Percentiles rank a stretch among this genome's conserved stretches.
Conservation (phyloP, 2,329 filamentous ascomycete species). For the Ophiostoma angusticollis region DNA sequence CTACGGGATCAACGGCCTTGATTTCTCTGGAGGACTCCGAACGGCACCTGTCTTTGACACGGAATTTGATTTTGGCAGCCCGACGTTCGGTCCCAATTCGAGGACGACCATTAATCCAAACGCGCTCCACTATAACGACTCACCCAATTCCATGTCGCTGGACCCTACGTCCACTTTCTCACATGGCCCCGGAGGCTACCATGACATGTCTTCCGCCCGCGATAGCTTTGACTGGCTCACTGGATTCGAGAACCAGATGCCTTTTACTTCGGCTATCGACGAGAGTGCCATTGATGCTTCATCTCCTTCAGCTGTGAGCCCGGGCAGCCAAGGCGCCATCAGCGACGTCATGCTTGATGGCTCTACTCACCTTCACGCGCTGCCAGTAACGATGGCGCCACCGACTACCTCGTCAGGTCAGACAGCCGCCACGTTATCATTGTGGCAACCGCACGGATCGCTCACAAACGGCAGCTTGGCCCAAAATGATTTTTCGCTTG, state of each 20-base stretch:
- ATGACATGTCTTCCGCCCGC: constrained; percentile 27
- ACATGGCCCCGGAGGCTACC: constrained; percentile 20
- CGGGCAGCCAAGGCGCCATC: constrained; percentile 79
- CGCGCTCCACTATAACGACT: constrained; percentile 68
- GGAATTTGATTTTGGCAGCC: constrained; percentile 57
- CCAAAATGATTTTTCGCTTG: constrained; percentile 58
- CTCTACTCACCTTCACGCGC: constrained; percentile 39
- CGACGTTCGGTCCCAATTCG: constrained; percentile 57
- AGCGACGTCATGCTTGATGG: constrained; percentile 88
- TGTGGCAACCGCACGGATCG: constrained; percentile 58
- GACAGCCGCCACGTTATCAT: constrained; percentile 23
- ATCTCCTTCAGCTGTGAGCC: constrained; percentile 91
- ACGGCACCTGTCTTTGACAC: constrained; percentile 58
- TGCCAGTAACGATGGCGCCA: constrained; percentile 30
- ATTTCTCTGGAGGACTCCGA: constrained; percentile 55
- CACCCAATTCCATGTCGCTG: constrained; percentile 52
- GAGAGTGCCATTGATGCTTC: constrained; percentile 84
- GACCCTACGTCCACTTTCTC: constrained; percentile 34
- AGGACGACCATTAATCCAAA: constrained; percentile 58
- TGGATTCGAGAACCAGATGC: constrained; percentile 67
- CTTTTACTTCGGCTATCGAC: constrained; percentile 44
- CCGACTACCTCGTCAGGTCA: constrained; percentile 31
- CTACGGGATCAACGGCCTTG: constrained; percentile 49
- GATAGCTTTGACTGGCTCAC: constrained; percentile 73
- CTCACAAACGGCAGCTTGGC: constrained; percentile 55